phyloP scores from a whole-genome alignment of 306 rosid genomes.

The Inga oerstediana region DNA sequence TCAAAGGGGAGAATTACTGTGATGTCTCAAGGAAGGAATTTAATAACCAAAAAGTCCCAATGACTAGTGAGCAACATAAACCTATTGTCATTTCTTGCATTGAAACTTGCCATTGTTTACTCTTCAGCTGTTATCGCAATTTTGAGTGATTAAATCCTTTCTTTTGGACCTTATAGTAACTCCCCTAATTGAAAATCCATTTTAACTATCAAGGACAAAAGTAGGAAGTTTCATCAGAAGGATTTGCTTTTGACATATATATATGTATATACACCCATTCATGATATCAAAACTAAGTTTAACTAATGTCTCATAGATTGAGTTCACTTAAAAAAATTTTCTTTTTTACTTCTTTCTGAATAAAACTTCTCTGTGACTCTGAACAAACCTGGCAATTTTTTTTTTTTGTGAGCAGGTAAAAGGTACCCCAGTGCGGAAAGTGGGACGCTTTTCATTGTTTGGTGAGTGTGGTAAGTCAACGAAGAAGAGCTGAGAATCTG shows the following conservation, averaged over 20 bases:
- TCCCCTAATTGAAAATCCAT: neutral
- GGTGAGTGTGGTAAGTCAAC: conserved; percentile 77
- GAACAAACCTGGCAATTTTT: conserved; percentile 14
- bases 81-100: too few relatives aligned
- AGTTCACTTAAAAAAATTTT: neutral
- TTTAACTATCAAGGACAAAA: neutral
- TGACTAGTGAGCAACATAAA: too few relatives aligned
- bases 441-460: conserved; percentile 61
- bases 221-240: neutral
- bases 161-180: too few relatives aligned
- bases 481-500: conserved; percentile 56
- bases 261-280: neutral
- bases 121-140: too few relatives aligned
- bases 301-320: neutral
- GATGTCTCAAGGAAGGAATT: too few relatives aligned
- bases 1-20: neutral
- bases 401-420: conserved; percentile 50
- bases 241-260: neutral
- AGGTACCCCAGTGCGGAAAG: conserved; percentile 61
- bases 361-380: conserved; percentile 2
- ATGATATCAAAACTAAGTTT: neutral
- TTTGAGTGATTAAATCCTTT: too few relatives aligned
- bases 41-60: too few relatives aligned
- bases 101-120: too few relatives aligned
- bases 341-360: neutral